Base-by-base conservation (phyloP, 768 basidiomycete genomes). In the Russula foetens region DNA sequence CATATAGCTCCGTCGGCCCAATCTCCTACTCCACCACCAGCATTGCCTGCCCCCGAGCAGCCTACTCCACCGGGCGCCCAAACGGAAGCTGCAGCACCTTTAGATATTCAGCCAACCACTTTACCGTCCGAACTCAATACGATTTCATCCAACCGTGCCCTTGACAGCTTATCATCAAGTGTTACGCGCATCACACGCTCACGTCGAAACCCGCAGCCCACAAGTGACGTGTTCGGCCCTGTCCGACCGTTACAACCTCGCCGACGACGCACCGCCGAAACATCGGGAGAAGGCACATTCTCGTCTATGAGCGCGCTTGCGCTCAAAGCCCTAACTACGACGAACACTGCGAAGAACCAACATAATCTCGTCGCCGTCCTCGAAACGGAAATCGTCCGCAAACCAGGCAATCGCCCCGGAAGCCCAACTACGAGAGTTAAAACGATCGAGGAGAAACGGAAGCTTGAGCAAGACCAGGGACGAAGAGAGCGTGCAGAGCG, bases 341-440 rank as follows among this genome's bases (percentile, higher is more conserved):
- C 81, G 43, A 92, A 92, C 70, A 92, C 90, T 1, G 71, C 75
- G 51, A 81, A 74, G 69, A 92, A 92, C 67, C 88, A 92, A 73
- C 74, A 77, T 51, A 88, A 85, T 24, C 56, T 53, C 29, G 75
- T 81, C 6, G 81, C 78, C 2, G 79, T 77, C 62, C 71, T 92
- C 41, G 83, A 87, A 70, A 89, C 81, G 38, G 82, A 88, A 70
- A 79, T 92, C 21, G 74, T 92, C 31, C 77, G 83, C 50, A 88
- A 80, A 70, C 79, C 84, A 45, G 90, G 90, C 29, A 69, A 73
- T 38, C 76, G 90, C 56, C 90, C 90, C 11, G 88, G 86, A 63
- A 92, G 90, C 67, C 90, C 90, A 7, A 79, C 76, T n/a, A 82
- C 88, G 53, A 89, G 88, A 70, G 78, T 86, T 48, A 79, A 80